A percentile compares a stretch with the other conserved stretches of the same genome.
These are phyloP conservation scores for Dalbergia cochinchinensis DNA, from an alignment of 306 rosid species.

Conservation along the genomic window DNA sequence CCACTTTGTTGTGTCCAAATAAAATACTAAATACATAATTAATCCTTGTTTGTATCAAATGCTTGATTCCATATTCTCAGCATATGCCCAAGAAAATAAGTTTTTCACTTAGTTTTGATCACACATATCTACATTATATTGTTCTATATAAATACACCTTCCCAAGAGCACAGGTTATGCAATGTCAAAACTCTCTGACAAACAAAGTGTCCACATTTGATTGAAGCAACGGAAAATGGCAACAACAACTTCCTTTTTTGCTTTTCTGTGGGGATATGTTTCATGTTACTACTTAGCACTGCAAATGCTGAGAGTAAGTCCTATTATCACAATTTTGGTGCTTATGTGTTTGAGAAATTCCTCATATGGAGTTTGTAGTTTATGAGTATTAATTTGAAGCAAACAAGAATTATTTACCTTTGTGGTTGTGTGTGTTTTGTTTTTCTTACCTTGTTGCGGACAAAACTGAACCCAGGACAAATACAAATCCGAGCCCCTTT, in stretches of 20 bases:
- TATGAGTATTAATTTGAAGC: constrained; percentile 7
- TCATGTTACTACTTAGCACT: constrained; percentile 50
- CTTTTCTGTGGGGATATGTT: constrained; percentile 52
- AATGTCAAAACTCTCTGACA: constrained; percentile 15
- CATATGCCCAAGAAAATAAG: constrained; percentile 50
- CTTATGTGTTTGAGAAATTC: neutral
- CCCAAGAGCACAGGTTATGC: constrained; percentile 17
- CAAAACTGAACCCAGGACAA: constrained; percentile 40
- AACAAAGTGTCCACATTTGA: neutral
- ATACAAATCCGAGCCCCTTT: constrained; percentile 55
- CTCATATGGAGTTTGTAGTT: neutral
- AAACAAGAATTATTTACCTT: neutral
- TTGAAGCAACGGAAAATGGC: constrained; percentile 43
- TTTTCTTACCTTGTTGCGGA: constrained; percentile 41
- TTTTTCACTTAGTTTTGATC: constrained; percentile 43
- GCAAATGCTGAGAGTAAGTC: constrained; percentile 57
- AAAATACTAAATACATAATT: neutral
- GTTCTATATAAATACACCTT: constrained; percentile 39
- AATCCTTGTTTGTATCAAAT: constrained; percentile 52
- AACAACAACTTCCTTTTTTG: constrained; percentile 39
- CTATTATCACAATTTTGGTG: neutral
- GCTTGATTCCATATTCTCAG: constrained; percentile 53
- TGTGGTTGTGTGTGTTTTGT: neutral
- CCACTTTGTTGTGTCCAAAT: constrained; percentile 9
- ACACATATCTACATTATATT: neutral